phyloP scores from a whole-genome alignment of 192 early-diverging fungal genomes.

The Linnemannia elongata region DNA sequence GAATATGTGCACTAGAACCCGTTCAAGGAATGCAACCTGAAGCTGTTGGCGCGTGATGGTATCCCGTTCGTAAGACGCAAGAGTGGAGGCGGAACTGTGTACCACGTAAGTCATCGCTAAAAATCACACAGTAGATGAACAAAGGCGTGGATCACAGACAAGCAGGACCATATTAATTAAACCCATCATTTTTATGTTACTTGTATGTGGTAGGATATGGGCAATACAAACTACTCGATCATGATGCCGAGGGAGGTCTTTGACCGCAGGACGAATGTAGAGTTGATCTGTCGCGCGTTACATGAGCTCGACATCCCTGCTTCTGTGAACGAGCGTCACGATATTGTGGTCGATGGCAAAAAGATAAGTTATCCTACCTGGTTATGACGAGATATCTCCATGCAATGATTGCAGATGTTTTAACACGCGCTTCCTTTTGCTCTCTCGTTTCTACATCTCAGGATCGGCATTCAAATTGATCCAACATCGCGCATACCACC shows the following conservation, averaged over 20 bases:
- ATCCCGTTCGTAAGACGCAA: constrained; percentile 90
- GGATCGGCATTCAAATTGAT: constrained; percentile 96
- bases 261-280: constrained; percentile 78
- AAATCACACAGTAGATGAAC: not conserved
- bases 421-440: constrained; percentile 4
- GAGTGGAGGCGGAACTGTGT: constrained; percentile 95
- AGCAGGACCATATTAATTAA: not conserved
- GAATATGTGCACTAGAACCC: constrained; percentile 79
- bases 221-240: constrained; percentile 96
- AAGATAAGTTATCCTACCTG: constrained; percentile 68
- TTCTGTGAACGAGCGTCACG: constrained; percentile 87
- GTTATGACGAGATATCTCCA: not conserved
- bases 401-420: not conserved
- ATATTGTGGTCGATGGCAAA: constrained; percentile 85
- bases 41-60: constrained; percentile 70
- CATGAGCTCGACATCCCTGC: constrained; percentile 84
- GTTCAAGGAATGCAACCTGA: constrained; percentile 94
- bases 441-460: constrained; percentile 69
- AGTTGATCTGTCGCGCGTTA: constrained; percentile 83
- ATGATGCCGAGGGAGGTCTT: constrained; percentile 92
- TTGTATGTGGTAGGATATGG: constrained; percentile 78
- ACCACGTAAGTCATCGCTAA: constrained; percentile 74
- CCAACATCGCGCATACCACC: constrained; percentile 87
- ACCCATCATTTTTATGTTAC: not conserved
- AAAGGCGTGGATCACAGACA: not conserved